Evolutionary conservation across 306 rosid species (phyloP), one percentile per base, ranked within the genome.

Genomic region (Malus orientalis): DNA sequence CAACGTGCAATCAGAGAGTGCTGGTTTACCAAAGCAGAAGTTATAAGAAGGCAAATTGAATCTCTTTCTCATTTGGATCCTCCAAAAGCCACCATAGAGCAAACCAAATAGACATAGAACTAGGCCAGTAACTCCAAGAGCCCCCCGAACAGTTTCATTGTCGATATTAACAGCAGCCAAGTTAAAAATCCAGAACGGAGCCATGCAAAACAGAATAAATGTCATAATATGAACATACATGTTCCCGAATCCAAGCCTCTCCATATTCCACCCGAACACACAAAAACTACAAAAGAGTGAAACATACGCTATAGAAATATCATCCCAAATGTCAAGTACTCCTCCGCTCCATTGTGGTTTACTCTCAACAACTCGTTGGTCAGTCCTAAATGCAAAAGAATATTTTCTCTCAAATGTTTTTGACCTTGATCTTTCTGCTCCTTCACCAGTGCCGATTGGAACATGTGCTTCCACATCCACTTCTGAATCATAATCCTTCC

Each of bases 11-110:
- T 95, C 98, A 69, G 97, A 81, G 57, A 77, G 78, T 5, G 88
- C 86, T 1, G 91, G 87, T 67, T 87, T 69, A 47, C 96, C 95
- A 76, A 81, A 92, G 81, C 97, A 92, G 81, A 95, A 95, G 84
- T 80, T 44, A 78, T 89, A 92, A 44, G 88, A 18, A 53, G 98
- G 97, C 80, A 95, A 83, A 69, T 88, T 89, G 84, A 85, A 95
- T 77, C 92, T 90, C 86, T 92, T 92, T 81, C 97, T 86, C 97
- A 95, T 95, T 86, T 79, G 96, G 67, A 92, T 95, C 90, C 98
- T 89, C 98, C 98, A 95, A 86, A 95, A 95, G 45, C 97, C 98
- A 64, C 98, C 98, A 40, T 95, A 95, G 4, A 95, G 88, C 76
- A 95, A 90, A 79, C 98, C 98, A 67, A 93, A 88, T 13, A 83